Evolutionary conservation across 2,329 filamentous ascomycete genomes (phyloP), one percentile per base, ranked within the genome.

Genomic region (Colletotrichum simmondsii): DNA sequence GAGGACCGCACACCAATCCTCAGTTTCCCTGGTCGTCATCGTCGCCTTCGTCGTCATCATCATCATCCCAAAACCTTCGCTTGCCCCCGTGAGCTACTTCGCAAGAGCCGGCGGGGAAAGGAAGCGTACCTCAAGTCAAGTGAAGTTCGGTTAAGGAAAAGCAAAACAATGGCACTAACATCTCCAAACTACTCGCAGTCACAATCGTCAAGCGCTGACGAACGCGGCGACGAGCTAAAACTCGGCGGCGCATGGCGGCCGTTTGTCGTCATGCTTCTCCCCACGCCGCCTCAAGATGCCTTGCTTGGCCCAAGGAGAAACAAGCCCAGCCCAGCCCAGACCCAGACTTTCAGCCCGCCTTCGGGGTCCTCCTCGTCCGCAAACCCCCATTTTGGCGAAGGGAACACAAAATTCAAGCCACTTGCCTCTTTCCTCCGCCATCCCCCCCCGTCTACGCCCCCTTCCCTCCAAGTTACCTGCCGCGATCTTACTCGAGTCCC

Each of bases 191-290:
- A 57, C 56, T 28, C 52, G 16, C 68, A 85, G 83, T 85, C 35
- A 85, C 83, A 14, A 93, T 94, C 82, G 84, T 94, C 81, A 94
- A 94, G 84, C 90, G 91, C 85, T 93, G 86, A 87, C 75, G 71
- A 76, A 65, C 14, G 49, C 66, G 32, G 30, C 46, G 52, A 65
- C 54, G 26, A 73, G 28, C 57, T 65, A 28, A 46, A 28, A 49
- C 42, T 49, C 42, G 42, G 42, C 26, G 49, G 54, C 61, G 71
- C 56, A 62, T 53, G 66, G 56, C 71, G 56, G 49, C 26, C 56
- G 28, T 24, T 49, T 52, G 60, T 61, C 71, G 37, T 42, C 61
- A 65, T 52, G 71, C 19, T 49, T n/a, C 42, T 22, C 42, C 19
- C 42, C 42, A 19, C 49, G 54, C 65, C 56, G 37, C 37, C 37